These are phyloP conservation scores for Leccinum broughii DNA, from an alignment of 768 basidiomycete species.

Conservation along the genomic window DNA sequence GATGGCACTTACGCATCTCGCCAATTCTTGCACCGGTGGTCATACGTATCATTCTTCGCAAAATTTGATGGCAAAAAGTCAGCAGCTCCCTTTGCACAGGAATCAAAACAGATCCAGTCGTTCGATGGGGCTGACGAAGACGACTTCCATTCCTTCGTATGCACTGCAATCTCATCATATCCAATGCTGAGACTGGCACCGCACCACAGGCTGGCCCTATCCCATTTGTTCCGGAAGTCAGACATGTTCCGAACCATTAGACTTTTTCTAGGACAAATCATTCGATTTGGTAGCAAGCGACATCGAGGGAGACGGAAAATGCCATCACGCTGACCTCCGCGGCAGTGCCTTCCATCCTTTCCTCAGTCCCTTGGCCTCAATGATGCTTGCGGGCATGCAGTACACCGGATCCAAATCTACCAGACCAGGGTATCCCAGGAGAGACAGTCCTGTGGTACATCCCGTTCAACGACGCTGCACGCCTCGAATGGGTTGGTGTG, in stretches of 20 bases:
- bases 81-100: slow-evolving; percentile 3
- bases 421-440: slow-evolving; percentile 84
- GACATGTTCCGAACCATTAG: not conserved
- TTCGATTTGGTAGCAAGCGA: slow-evolving; percentile 8
- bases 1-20: not conserved
- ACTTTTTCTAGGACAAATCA: not conserved
- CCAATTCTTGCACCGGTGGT: slow-evolving; percentile 2
- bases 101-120: not conserved
- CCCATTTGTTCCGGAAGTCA: not conserved
- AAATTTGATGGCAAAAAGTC: not conserved
- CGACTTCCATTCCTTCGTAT: slow-evolving; percentile 20
- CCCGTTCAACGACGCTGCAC: not conserved
- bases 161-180: slow-evolving; percentile 13
- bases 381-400: slow-evolving; percentile 86
- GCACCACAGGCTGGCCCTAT: not conserved
- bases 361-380: slow-evolving; percentile 66
- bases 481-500: not conserved
- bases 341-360: slow-evolving; percentile 45
- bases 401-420: slow-evolving; percentile 91
- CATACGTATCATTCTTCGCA: not conserved
- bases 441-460: slow-evolving; percentile 65
- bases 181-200: slow-evolving; percentile 2
- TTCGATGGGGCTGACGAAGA: slow-evolving; percentile 3
- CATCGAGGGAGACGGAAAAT: slow-evolving; percentile 5
- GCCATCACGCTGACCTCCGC: slow-evolving; percentile 23